Evolutionary conservation across 2,329 filamentous ascomycete genomes (phyloP).

Genomic region (Exserohilum turcica): DNA sequence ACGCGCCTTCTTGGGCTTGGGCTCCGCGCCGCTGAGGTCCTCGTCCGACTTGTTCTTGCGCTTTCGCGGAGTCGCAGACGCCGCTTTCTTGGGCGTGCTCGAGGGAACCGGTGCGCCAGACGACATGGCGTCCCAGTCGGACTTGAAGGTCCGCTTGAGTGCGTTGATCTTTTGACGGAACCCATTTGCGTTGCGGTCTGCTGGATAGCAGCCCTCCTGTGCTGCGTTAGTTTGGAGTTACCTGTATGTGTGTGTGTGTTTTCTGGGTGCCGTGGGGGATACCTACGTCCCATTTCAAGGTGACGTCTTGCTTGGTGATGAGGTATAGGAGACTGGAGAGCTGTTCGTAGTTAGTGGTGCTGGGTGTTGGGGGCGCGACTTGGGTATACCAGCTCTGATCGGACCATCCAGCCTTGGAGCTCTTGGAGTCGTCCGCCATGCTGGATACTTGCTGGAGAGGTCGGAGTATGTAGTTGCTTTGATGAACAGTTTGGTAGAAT

Average conservation of each 20-base stretch:
- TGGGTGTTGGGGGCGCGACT: neutral
- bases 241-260: neutral
- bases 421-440: neutral
- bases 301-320: constrained; percentile 9
- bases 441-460: neutral
- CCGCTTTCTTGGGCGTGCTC: constrained; percentile 7
- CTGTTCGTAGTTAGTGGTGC: constrained; percentile 12
- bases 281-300: constrained; percentile 23
- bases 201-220: constrained; percentile 25
- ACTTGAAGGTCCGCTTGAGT: constrained; percentile 18
- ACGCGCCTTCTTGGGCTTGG: constrained; percentile 10
- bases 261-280: neutral
- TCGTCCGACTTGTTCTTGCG: constrained; percentile 21
- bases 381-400: neutral
- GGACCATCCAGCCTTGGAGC: neutral
- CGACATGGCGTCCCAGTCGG: constrained; percentile 23
- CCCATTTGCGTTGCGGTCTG: constrained; percentile 26
- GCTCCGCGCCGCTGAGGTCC: constrained; percentile 1
- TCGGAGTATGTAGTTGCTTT: neutral
- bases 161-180: constrained; percentile 27
- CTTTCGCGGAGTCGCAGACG: constrained; percentile 22
- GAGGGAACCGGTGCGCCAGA: constrained; percentile 8
- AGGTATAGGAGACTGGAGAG: constrained; percentile 19
- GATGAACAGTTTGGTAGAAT: too few relatives aligned
- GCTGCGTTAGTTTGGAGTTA: neutral